Conservation (phyloP, 2,329 filamentous ascomycete species). For the Lachnellula hyalina region DNA sequence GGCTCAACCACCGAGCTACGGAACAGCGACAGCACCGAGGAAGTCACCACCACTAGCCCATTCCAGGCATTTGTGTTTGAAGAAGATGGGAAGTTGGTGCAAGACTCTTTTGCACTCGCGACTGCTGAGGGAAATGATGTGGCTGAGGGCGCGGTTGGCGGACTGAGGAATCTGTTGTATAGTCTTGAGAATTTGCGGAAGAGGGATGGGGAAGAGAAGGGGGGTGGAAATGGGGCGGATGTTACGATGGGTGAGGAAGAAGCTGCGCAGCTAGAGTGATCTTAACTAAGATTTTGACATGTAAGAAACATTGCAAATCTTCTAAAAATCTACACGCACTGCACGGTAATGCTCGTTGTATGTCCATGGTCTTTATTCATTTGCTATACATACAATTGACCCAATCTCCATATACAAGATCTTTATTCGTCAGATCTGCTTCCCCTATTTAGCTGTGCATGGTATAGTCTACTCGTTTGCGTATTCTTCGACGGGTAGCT, state of each 20-base stretch:
- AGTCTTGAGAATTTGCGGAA: slow-evolving; percentile 31
- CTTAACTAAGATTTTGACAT: no score
- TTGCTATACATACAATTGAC: background rate
- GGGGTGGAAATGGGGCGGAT: background rate
- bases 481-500: background rate
- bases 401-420: background rate
- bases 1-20: slow-evolving; percentile 41
- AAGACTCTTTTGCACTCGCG: background rate
- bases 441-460: background rate
- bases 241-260: background rate
- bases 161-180: slow-evolving; percentile 36
- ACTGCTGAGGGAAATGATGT: background rate
- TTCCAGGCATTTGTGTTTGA: slow-evolving; percentile 13
- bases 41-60: slow-evolving; percentile 5
- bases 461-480: no score
- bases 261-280: no score
- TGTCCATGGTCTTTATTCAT: background rate
- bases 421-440: background rate
- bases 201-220: slow-evolving; percentile 25
- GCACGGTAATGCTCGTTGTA: background rate
- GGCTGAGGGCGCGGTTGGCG: slow-evolving; percentile 30
- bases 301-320: no score
- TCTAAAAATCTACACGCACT: no score
- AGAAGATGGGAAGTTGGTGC: slow-evolving; percentile 5
- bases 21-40: slow-evolving; percentile 6